Evolutionary conservation across 2,329 filamentous ascomycete genomes (phyloP), one percentile per base, ranked within the genome.

Genomic region (Shiraia bambusicola): DNA sequence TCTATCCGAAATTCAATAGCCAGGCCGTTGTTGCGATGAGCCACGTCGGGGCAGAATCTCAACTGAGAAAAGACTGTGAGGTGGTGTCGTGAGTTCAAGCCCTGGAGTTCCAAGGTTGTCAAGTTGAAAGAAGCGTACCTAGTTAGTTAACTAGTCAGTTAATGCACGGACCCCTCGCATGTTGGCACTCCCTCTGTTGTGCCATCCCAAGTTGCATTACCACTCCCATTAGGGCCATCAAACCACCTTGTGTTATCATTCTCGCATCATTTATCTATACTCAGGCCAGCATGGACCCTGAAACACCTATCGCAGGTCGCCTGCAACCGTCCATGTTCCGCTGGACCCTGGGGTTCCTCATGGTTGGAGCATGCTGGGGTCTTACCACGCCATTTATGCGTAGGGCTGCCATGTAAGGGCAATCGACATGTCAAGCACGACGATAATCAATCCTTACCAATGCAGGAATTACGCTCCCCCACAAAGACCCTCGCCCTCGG

Each of bases 281-380:
- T 29, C 32, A 19, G 40, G 35, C n/a, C n/a, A n/a, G n/a, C n/a
- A 67, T 66, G 62, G 63, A 66, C 39, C 59, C 62, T 39, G 57
- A 66, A 37, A 38, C 50, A 17, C 59, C 63, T 13, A 15, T 52
- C 45, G 52, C 47, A 17, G 49, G 15, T 45, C 61, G 54, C 22
- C 46, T 50, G 11, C 56, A 58, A 35, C 73, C 70, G 10, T 69
- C 70, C 24, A 69, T 83, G 51, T 77, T 94, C 73, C 91, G 90
- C 72, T 95, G 93, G 76, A 77, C 93, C 50, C 76, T 92, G 45
- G 88, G 88, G 56, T 96, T 96, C 76, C 78, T 96, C 39, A 82
- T 95, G 45, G 91, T 97, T 54, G 90, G 91, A 38, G 75, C 93
- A 16, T 91, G 89, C 54, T 97, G 92, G 92, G 92, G 91, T 37